phyloP scores from a whole-genome alignment of 2,329 filamentous ascomycete genomes.

The Hypoxylon sp. region DNA sequence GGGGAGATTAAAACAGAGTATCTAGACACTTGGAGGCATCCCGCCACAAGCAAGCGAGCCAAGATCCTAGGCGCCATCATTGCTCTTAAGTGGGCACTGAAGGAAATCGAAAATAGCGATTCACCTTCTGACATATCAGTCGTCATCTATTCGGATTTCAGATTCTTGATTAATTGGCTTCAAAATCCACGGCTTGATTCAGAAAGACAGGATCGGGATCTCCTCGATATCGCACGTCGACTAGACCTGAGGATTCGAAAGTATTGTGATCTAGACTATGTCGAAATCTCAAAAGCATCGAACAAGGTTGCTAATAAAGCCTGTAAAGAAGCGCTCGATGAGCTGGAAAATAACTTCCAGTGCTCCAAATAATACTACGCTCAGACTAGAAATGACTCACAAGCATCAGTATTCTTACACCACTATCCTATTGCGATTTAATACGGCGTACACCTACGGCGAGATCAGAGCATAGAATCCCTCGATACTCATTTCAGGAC shows the following conservation, averaged over 20 bases:
- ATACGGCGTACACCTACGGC: not conserved
- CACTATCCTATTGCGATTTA: not conserved
- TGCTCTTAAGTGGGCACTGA: slow-evolving; percentile 64
- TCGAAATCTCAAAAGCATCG: too few relatives aligned
- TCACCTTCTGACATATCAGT: slow-evolving; percentile 46
- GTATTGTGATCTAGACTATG: too few relatives aligned
- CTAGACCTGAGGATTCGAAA: too few relatives aligned
- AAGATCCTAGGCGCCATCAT: slow-evolving; percentile 60
- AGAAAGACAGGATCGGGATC: too few relatives aligned
- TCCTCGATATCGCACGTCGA: too few relatives aligned
- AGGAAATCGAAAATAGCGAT: slow-evolving; percentile 45
- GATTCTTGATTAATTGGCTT: slow-evolving; percentile 51
- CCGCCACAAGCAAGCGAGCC: slow-evolving; percentile 56
- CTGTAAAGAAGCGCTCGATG: slow-evolving; percentile 40
- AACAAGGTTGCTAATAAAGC: too few relatives aligned
- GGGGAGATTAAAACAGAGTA: not conserved
- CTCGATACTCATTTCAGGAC: not conserved
- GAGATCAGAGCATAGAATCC: not conserved
- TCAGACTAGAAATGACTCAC: not conserved
- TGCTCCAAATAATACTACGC: not conserved
- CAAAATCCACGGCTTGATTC: too few relatives aligned
- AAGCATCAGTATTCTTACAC: not conserved
- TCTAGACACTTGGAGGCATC: slow-evolving; percentile 1
- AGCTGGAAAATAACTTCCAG: not conserved
- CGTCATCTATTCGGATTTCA: slow-evolving; percentile 56